Evolutionary conservation across 83 land plant genomes (phyloP).

Genomic region (Picea abies): DNA sequence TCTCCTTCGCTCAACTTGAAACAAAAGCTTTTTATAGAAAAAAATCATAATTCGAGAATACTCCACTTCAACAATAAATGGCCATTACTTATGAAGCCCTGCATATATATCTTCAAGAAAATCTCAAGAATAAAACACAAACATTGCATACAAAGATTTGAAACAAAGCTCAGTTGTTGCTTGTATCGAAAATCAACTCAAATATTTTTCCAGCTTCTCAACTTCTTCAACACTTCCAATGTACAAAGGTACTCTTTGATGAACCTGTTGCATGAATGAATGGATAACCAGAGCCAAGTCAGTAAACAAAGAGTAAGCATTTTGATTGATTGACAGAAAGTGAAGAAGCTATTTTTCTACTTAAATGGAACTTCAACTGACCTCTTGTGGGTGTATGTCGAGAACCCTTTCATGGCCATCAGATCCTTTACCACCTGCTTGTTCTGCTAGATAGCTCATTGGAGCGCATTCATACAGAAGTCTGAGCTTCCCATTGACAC

Average conservation of each 20-base stretch:
- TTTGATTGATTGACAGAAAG: too few relatives aligned
- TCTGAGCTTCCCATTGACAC: constrained; percentile 73
- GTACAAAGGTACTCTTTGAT: constrained; percentile 81
- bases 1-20: too few relatives aligned
- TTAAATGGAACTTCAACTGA: constrained; percentile 13
- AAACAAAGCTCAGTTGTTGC: too few relatives aligned
- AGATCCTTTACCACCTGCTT: constrained; percentile 92
- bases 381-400: constrained; percentile 79
- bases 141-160: too few relatives aligned
- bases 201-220: constrained; percentile 76
- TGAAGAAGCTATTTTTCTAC: neutral
- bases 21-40: too few relatives aligned
- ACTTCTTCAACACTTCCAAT: constrained; percentile 86
- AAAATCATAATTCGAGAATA: too few relatives aligned
- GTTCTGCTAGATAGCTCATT: constrained; percentile 90
- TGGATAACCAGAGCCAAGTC: constrained; percentile 2
- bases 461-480: constrained; percentile 98
- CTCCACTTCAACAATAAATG: too few relatives aligned
- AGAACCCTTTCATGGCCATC: constrained; percentile 75
- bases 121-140: too few relatives aligned
- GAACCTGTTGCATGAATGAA: constrained; percentile 52
- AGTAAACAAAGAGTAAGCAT: neutral
- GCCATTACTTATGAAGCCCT: too few relatives aligned
- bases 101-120: too few relatives aligned
- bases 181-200: constrained; percentile 2